Conservation (phyloP, 257 asterid genomes). For the Rhazya stricta region DNA sequence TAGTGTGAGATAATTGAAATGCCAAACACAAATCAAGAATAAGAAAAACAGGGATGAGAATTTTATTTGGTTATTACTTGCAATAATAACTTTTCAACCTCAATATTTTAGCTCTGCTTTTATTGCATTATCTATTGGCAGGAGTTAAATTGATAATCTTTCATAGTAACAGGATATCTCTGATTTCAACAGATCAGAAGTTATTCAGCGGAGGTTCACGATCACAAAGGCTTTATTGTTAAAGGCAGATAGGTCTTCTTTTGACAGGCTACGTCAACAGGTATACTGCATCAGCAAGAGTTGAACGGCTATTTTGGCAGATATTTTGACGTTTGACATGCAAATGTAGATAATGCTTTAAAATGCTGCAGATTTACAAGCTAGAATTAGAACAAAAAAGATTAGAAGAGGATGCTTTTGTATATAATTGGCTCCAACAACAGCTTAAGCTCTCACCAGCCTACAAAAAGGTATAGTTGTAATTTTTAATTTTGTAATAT, state of each 20-base stretch:
- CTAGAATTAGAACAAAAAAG: conserved; percentile 77
- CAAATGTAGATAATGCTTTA: background rate
- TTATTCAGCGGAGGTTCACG: conserved; percentile 56
- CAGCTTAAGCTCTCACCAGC: conserved; percentile 77
- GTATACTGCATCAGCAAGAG: conserved; percentile 24
- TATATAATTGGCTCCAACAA: conserved; percentile 81
- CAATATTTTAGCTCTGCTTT: background rate
- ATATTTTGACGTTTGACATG: conserved; percentile 11
- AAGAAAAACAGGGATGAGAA: background rate
- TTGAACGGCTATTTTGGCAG: background rate
- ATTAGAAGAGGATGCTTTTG: conserved; percentile 75
- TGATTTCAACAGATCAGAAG: conserved; percentile 53
- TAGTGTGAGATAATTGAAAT: too few species aligned
- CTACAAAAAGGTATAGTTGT: conserved; percentile 55
- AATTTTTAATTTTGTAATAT: background rate
- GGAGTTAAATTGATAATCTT: background rate
- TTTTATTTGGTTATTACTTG: background rate
- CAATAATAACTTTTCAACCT: background rate
- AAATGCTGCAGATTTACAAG: conserved; percentile 48
- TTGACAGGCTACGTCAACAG: conserved; percentile 73
- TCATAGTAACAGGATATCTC: background rate
- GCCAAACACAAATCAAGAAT: background rate
- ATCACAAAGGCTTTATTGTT: conserved; percentile 62
- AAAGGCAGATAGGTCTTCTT: conserved; percentile 74
- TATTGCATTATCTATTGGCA: background rate